These are phyloP conservation scores for Penicillium oxalicum DNA, from an alignment of 2,329 filamentous ascomycete genomes.

Conservation along the genomic window DNA sequence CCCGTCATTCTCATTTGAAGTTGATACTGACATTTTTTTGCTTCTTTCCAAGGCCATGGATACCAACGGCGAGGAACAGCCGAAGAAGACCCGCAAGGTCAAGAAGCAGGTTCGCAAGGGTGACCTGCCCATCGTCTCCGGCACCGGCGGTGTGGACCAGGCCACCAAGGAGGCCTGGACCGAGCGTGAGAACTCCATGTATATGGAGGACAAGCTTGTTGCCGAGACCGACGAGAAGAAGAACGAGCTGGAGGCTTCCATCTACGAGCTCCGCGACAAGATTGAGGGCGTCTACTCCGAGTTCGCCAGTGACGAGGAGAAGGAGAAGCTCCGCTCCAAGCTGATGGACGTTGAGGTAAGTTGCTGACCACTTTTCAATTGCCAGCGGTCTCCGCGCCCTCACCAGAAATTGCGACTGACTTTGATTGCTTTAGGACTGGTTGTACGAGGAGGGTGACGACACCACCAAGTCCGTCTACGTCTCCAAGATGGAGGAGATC, in stretches of 20 bases:
- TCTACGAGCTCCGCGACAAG: slow-evolving; percentile 95
- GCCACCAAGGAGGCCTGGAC: slow-evolving; percentile 58
- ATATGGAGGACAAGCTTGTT: slow-evolving; percentile 97
- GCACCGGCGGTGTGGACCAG: slow-evolving; percentile 72
- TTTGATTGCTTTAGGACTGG: slow-evolving; percentile 66
- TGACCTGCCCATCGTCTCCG: slow-evolving; percentile 79
- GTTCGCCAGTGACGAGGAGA: slow-evolving; percentile 87
- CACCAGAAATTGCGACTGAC: slow-evolving; percentile 14
- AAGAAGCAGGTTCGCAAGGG: slow-evolving; percentile 99
- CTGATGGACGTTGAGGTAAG: slow-evolving; percentile 81
- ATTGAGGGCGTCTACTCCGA: slow-evolving; percentile 86
- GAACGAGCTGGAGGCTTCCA: slow-evolving; percentile 97
- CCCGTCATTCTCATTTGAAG: neutral
- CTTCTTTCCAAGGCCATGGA: slow-evolving; percentile 65
- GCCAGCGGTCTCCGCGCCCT: too few species aligned
- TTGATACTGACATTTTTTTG: slow-evolving; percentile 12
- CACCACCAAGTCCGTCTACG: slow-evolving; percentile 84
- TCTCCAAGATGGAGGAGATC: slow-evolving; percentile 94
- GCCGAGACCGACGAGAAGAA: slow-evolving; percentile 99
- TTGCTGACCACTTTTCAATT: neutral
- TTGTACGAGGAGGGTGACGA: slow-evolving; percentile 96
- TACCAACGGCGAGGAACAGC: slow-evolving; percentile 65
- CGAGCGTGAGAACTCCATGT: slow-evolving; percentile 85
- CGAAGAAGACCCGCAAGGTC: slow-evolving; percentile 85
- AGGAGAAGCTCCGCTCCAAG: slow-evolving; percentile 76